Base-by-base conservation (phyloP, 345 rosid species). In the Psidium friedrichsthalianum region DNA sequence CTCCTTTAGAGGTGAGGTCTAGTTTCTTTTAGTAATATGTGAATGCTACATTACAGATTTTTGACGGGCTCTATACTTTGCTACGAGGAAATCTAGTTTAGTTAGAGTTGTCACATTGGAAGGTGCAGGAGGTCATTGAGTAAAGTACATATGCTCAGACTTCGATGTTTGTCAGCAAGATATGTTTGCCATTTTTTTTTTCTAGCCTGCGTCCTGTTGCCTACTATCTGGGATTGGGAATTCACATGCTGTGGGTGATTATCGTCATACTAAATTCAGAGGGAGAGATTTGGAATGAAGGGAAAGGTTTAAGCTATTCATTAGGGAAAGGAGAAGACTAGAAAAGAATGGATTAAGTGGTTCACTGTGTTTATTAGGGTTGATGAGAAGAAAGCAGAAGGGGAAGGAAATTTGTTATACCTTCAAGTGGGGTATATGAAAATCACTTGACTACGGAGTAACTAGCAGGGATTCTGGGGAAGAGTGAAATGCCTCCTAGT, bases 1-100 rank as follows among this genome's bases (percentile, higher is more conserved):
- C 99, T 90, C 99, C 99, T 81, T 87, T 98, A 87, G 99, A 98
- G 99, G 99, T 98, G 88, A 85, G 44, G 13, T 42, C 47, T n/a
- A n/a, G 18, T 18, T 29, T 36, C 69, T 58, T 29, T 40, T 29
- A 56, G 84, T 82, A 56, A 29, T 52, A 32, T 85, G 52, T 25
- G 22, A 69, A 16, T 69, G 78, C 78, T 69, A 69, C 78, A 32
- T 16, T 69, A 32, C 47, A 69, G 78, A 32, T 16, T 69, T 44
- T 32, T 69, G 12, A 32, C 8, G 44, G 76, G 11, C 76, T 64
- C 76, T 64, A 69, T 69, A 69, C 24, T 2, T 32, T 69, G 78
- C 78, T 69, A 69, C 9, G 12, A 32, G 32, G 47, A 69, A 16
- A 69, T 69, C 44, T 32, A 32, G 78, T 69, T 32, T 69, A 21